Base-by-base conservation (phyloP, 495 filamentous ascomycete genomes). In the Aspergillus saccharolyticus region DNA sequence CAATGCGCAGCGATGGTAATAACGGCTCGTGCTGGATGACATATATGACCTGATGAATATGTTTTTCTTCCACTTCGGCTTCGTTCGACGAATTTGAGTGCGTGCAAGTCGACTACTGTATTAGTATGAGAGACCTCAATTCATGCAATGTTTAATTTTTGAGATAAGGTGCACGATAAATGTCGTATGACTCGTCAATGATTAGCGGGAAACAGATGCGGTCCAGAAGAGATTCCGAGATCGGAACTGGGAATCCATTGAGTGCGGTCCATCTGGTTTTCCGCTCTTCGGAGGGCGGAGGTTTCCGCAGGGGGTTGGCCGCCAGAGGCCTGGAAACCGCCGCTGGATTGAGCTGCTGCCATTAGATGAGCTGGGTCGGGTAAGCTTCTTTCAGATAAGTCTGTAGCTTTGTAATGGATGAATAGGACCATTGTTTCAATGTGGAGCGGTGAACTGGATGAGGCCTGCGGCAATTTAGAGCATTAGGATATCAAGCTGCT, bases 271-370 rank as follows among this genome's bases (percentile, higher is more conserved):
- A 22, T 16, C 18, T 22, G 17, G 14, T 17, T 15, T 50, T 28
- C 28, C 18, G 42, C 42, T 52, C 51, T 42, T 43, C 42, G 51
- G 33, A 53, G 30, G 30, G 17, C 51, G 51, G 47, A 50, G 47
- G 22, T 50, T 50, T 30, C 47, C 47, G 47, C 47, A 28, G 22
- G 22, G 47, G 28, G 9, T 28, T 24, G 21, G 22, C 22, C 22
- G 9, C 25, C 18, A 49, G 46, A 9, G 8, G 10, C 3, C 25
- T 28, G n/a, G 15, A 18, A 7, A 18, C 5, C 22, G 28, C 33
- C 33, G 33, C 14, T 39, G 4, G 12, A 2, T 12, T 39, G 33
- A 10, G 10, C 33, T 39, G 33, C 33, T 39, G 33, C 25, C 10
- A 4, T 30, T 4, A n/a, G n/a, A n/a, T n/a, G n/a, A n/a, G n/a